Base-by-base conservation (phyloP, 345 rosid genomes). In the Ailanthus altissimus region DNA sequence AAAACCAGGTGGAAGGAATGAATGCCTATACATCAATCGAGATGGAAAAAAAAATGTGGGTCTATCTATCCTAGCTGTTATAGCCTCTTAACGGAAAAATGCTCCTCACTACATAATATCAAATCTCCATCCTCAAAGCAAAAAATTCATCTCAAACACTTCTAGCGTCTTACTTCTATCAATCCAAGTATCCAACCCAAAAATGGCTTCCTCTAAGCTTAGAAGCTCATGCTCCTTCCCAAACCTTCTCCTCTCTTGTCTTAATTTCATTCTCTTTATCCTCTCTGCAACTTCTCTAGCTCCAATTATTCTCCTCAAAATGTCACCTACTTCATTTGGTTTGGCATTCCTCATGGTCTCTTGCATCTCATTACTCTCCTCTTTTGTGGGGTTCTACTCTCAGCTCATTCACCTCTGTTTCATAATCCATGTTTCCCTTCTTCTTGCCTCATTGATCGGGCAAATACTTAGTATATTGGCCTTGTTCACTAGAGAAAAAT, bases 261-360 rank as follows among this genome's bases (percentile, higher is more conserved):
- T 89, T 23, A 87, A 87, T 79, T 83, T 89, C 73, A 76, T 73
- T 18, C 88, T 91, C 78, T 82, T 89, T 42, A 40, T 86, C 83
- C 86, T 88, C 73, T 79, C 92, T 8, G 78, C 87, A 0, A 80
- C 85, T 43, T 91, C 93, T 2, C 4, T 88, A 4, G 87, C 79
- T 16, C 92, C 92, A 50, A 78, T 72, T 8, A 67, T 89, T 65
- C 85, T 91, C 73, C 86, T 89, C 63, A 85, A 79, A 78, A 75
- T 16, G 73, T 93, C 92, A 28, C 96, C 93, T 23, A 83, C 93
- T 36, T 82, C 91, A 2, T 76, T 89, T 2, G 90, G 93, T n/a
- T 9, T 87, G 5, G 90, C 89, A 0, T 81, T 88, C 77, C 81
- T 88, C 26, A 32, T 78, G 60, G 85, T 86, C 66, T 87, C 93